phyloP scores from a whole-genome alignment of 306 rosid genomes.

The Purshia tridentata region DNA sequence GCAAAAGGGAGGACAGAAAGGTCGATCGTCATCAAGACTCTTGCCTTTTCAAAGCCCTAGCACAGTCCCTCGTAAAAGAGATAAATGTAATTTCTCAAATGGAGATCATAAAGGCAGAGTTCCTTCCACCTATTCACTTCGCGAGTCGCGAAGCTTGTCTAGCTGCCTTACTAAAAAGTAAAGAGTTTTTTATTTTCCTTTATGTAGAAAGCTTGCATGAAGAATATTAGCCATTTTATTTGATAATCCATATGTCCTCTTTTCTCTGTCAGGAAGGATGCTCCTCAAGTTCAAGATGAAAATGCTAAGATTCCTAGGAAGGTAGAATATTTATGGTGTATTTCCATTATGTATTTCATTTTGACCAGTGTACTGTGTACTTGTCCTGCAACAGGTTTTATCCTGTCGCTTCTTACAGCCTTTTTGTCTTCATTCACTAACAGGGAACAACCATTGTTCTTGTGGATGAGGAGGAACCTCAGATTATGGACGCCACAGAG shows the following conservation, averaged over 20 bases:
- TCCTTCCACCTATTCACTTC: slow-evolving; percentile 28
- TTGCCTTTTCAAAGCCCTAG: slow-evolving; percentile 30
- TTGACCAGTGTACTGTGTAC: background rate
- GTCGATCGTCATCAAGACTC: slow-evolving; percentile 43
- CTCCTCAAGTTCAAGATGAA: slow-evolving; percentile 28
- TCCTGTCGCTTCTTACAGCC: background rate
- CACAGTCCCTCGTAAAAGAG: slow-evolving; percentile 24
- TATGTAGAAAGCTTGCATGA: slow-evolving; percentile 12
- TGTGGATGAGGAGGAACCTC: slow-evolving; percentile 67
- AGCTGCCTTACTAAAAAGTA: slow-evolving; percentile 40
- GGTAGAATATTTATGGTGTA: slow-evolving; percentile 37
- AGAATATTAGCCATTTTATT: slow-evolving; percentile 17
- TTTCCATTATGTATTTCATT: background rate
- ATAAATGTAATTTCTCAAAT: slow-evolving; percentile 26
- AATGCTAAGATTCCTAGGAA: slow-evolving; percentile 46
- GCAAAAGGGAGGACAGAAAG: slow-evolving; percentile 36
- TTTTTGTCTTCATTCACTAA: slow-evolving; percentile 14
- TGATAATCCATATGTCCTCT: slow-evolving; percentile 8
- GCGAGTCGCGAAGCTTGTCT: slow-evolving; percentile 24
- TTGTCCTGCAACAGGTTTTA: background rate
- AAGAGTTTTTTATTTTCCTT: slow-evolving; percentile 11
- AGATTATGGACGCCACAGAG: slow-evolving; percentile 40
- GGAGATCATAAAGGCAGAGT: slow-evolving; percentile 36
- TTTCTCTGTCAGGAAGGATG: slow-evolving; percentile 46
- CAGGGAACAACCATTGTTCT: slow-evolving; percentile 71